These are phyloP conservation scores for Elsinoe necatrix DNA, from an alignment of 2,329 filamentous ascomycete genomes.

Conservation along the genomic window DNA sequence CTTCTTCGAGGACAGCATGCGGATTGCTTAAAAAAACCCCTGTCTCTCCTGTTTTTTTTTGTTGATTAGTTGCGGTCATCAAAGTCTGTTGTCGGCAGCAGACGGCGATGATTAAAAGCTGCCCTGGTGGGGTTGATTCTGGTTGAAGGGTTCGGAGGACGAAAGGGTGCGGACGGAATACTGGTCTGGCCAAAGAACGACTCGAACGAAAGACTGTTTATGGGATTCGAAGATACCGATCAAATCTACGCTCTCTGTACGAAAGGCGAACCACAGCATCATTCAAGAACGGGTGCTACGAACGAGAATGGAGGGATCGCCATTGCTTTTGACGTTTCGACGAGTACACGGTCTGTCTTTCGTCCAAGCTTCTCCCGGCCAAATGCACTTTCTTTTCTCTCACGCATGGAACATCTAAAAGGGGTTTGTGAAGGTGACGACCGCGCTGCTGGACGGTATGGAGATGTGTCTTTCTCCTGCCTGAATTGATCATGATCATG, in stretches of 20 bases:
- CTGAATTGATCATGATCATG: slow-evolving; percentile 9
- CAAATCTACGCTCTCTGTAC: slow-evolving; percentile 3
- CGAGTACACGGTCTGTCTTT: neutral
- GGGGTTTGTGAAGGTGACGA: neutral
- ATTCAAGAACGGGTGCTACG: neutral
- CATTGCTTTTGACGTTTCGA: neutral
- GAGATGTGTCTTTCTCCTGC: neutral
- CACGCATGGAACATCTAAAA: slow-evolving; percentile 1
- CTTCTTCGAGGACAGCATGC: neutral
- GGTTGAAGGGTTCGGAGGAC: neutral
- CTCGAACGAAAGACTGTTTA: slow-evolving; percentile 5
- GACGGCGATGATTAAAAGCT: slow-evolving; percentile 2
- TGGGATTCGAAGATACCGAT: neutral
- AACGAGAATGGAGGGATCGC: neutral
- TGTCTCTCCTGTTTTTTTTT: slow-evolving; percentile 8
- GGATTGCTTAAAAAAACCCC: neutral
- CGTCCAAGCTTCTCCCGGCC: neutral
- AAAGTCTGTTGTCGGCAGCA: neutral
- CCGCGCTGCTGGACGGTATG: neutral
- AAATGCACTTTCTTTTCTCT: neutral
- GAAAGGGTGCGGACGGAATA: neutral
- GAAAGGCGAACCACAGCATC: neutral
- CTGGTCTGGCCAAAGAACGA: neutral
- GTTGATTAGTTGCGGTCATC: neutral
- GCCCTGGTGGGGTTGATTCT: neutral